Evolutionary conservation across 2,329 filamentous ascomycete genomes (phyloP), one percentile per base, ranked within the genome.

Genomic region (Nothopassalora personata): DNA sequence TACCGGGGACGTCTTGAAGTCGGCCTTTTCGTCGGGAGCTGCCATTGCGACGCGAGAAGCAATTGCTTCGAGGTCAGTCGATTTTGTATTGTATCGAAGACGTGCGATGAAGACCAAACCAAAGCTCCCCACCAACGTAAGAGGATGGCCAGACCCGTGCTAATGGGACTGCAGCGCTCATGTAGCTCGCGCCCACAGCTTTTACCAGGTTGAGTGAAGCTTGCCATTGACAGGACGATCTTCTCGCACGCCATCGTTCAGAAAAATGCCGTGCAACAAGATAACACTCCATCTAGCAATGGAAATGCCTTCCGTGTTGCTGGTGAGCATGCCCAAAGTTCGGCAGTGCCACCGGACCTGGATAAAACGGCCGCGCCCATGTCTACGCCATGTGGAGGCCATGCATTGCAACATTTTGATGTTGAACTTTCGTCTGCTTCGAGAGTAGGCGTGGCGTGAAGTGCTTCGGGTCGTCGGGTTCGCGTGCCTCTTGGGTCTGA

Each of bases 11-110:
- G 53, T 39, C 15, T 45, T 28, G 27, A 52, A 30, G n/a, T 9
- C n/a, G 4, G 54, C 53, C 53, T 64, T 64, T 34, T 64, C 61
- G 7, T 61, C 56, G 61, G 64, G 63, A 8, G 31, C 39, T 43
- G 39, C 23, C 43, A 50, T 53, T 13, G 30, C 15, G 34, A 36
- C 10, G 34, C 34, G 34, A 36, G 8, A 36, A 5, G 10, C 34
- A 15, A 36, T 36, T 15, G 15, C 7, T 36, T 36, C 7, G 34
- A 5, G 34, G 10, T 4, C 10, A 36, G 34, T 36, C 10, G 11
- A 10, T 7, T 15, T 10, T 1, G 8, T 10, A 4, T 15, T 36
- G 10, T 4, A 15, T 15, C 10, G 34, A 10, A 10, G 34, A 36
- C 34, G 34, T 1, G 4, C 10, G 15, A 36, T 36, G 5, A 36